Evolutionary conservation across 345 rosid species (phyloP).

Genomic region (Pistacia vera): DNA sequence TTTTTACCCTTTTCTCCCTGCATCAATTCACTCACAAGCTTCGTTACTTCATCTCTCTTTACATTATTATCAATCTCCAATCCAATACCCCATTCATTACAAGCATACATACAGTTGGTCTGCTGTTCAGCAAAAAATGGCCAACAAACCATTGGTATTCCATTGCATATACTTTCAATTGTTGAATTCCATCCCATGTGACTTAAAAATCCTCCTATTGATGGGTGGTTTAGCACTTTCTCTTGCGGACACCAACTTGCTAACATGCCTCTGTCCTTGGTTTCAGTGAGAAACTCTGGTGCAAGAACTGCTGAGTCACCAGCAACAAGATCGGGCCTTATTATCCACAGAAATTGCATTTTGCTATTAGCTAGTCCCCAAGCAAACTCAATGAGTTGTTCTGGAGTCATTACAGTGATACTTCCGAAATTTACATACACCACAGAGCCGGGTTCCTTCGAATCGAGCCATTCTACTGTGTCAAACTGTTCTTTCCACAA

Average conservation of each 20-base stretch:
- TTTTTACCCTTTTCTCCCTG: background rate
- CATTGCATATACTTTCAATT: constrained; percentile 14
- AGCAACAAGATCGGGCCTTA: constrained; percentile 22
- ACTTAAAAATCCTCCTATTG: constrained; percentile 18
- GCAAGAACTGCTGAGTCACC: constrained; percentile 12
- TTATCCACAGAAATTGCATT: constrained; percentile 22
- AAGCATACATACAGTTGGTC: background rate
- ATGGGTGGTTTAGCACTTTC: constrained; percentile 17
- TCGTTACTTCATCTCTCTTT: background rate
- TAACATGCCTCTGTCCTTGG: constrained; percentile 1
- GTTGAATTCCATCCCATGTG: constrained; percentile 16
- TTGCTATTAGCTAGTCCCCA: constrained; percentile 26
- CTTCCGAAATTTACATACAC: constrained; percentile 31
- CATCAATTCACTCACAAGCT: background rate
- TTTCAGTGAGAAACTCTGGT: constrained; percentile 2
- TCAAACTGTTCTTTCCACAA: constrained; percentile 26
- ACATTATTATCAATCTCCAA: background rate
- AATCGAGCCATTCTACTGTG: constrained; percentile 20
- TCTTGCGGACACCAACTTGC: constrained; percentile 25
- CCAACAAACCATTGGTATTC: constrained; percentile 25
- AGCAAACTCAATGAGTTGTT: constrained; percentile 22
- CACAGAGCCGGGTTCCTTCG: constrained; percentile 13
- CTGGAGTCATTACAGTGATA: background rate
- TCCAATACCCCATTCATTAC: background rate
- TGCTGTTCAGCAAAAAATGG: background rate